Evolutionary conservation across 140 eudicot species (phyloP).

Genomic region (Senecio squalidus): DNA sequence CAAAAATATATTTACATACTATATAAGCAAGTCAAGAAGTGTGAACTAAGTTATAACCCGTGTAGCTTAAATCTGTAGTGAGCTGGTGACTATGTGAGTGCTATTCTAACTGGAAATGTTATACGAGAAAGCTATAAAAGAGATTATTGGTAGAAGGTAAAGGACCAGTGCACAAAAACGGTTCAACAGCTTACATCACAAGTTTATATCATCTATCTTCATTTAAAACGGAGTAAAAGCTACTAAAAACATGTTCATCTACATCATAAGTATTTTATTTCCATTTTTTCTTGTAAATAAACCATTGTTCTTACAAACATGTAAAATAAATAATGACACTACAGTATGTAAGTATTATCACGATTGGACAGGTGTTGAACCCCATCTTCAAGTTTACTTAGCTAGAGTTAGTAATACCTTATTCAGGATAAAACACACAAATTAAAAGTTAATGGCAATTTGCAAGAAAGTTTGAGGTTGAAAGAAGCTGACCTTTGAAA

Average conservation of each 20-base stretch:
- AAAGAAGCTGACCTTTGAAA: conserved; percentile 66
- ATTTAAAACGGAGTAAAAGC: not conserved
- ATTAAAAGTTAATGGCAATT: no score
- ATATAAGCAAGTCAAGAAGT: not conserved
- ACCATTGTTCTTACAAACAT: not conserved
- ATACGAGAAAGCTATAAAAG: not conserved
- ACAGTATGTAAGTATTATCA: not conserved
- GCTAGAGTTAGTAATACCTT: no score
- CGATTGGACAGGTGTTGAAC: no score
- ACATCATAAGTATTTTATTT: no score
- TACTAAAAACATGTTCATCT: not conserved
- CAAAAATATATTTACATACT: no score
- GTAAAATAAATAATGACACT: not conserved
- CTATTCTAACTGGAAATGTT: not conserved
- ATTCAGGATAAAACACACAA: no score
- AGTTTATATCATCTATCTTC: not conserved
- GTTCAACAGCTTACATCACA: not conserved
- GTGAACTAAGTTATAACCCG: not conserved
- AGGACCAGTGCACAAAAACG: not conserved
- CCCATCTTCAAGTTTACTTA: no score
- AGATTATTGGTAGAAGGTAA: not conserved
- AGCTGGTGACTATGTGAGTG: not conserved
- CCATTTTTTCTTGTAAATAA: not conserved
- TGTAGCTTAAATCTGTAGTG: not conserved
- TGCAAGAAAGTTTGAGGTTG: conserved; percentile 5